These are phyloP conservation scores for Spathaspora sp. DNA, from an alignment of 1,139 yeast genomes.

Conservation along the genomic window DNA sequence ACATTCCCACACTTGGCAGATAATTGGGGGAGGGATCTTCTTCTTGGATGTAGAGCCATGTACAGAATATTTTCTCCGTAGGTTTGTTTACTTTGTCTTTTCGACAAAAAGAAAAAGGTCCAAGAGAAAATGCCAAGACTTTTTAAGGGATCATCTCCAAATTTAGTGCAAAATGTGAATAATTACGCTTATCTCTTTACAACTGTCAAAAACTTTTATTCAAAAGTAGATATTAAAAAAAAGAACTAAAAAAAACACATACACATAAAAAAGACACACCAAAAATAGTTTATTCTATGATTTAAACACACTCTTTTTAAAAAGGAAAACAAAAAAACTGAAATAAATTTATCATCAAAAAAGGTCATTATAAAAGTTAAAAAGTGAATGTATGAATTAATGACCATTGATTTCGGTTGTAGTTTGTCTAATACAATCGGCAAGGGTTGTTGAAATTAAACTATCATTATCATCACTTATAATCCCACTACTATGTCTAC, in stretches of 20 bases:
- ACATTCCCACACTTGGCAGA: too few relatives aligned
- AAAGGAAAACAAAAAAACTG: neutral
- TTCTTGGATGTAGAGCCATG: too few relatives aligned
- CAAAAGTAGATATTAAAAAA: neutral
- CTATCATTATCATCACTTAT: conserved; percentile 27
- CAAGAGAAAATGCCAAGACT: too few relatives aligned
- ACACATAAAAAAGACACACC: neutral
- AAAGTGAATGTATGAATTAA: conserved; percentile 9
- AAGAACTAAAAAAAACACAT: neutral
- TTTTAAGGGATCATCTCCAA: too few relatives aligned
- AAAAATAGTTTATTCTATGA: neutral
- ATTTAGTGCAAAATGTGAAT: too few relatives aligned
- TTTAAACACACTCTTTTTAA: neutral
- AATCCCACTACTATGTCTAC: neutral
- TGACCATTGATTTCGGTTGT: conserved; percentile 38
- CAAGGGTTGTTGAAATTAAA: conserved; percentile 38
- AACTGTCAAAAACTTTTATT: neutral
- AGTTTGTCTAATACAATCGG: conserved; percentile 40
- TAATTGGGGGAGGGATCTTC: too few relatives aligned
- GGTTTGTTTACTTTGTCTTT: too few relatives aligned
- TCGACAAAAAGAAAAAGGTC: too few relatives aligned
- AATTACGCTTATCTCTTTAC: neutral
- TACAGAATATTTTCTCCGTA: too few relatives aligned
- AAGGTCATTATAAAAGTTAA: neutral
- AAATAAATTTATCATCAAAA: conserved; percentile 2